Evolutionary conservation across 31 red algal genomes (phyloP).

Genomic region (Odonthalia washingtoniensis): DNA sequence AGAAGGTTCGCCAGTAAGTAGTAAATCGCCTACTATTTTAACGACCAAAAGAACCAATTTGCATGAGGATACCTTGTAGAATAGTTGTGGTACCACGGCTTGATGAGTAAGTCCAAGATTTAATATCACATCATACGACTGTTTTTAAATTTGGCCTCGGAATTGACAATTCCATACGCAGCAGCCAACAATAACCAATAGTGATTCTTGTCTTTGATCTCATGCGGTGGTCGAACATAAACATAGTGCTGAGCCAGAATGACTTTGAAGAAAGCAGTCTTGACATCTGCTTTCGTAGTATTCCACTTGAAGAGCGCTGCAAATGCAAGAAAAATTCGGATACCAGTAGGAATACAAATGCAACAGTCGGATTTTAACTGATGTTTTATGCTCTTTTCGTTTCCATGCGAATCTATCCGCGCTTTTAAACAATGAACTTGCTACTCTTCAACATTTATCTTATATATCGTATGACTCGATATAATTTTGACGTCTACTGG

Average conservation of each 20-base stretch:
- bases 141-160: slow-evolving; percentile 28
- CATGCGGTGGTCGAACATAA: slow-evolving; percentile 22
- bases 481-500: slow-evolving; percentile 19
- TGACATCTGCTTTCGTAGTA: slow-evolving; percentile 23
- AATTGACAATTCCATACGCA: slow-evolving; percentile 33
- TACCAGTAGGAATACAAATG: slow-evolving; percentile 6
- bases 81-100: background rate
- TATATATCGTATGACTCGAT: slow-evolving; percentile 29
- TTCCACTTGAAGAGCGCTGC: background rate
- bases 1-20: background rate
- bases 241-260: background rate
- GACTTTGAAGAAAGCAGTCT: slow-evolving; percentile 10
- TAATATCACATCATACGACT: background rate
- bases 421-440: background rate
- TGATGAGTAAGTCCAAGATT: slow-evolving; percentile 6
- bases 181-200: slow-evolving; percentile 42
- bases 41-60: background rate
- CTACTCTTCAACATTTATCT: slow-evolving; percentile 36
- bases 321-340: slow-evolving; percentile 36
- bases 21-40: slow-evolving; percentile 3
- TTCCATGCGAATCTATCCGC: slow-evolving; percentile 33
- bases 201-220: background rate
- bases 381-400: slow-evolving; percentile 9
- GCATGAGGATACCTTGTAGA: background rate
- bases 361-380: slow-evolving; percentile 30